Conservation (phyloP, 1,284 basidiomycete species). For the Boletus semigastroideus region DNA sequence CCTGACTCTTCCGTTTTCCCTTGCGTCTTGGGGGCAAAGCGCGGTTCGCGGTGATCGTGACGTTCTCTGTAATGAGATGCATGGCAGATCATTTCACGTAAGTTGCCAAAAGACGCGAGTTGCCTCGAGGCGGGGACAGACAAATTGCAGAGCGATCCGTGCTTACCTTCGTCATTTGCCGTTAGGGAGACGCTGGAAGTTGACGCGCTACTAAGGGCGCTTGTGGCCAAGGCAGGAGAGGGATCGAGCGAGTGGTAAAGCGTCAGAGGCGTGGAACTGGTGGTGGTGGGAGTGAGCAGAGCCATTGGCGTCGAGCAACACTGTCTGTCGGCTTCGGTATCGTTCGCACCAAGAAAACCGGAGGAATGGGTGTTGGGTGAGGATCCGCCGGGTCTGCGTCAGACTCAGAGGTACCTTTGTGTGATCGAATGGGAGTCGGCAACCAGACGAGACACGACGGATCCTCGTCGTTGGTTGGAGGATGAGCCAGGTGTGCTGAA, state of each 20-base stretch:
- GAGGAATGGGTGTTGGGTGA: constrained; percentile 29
- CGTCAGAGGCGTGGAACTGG: constrained; percentile 32
- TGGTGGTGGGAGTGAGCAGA: constrained; percentile 26
- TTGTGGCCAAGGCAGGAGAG: constrained; percentile 37
- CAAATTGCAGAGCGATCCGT: constrained; percentile 12
- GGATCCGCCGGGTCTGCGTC: constrained; percentile 54
- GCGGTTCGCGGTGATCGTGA: constrained; percentile 60
- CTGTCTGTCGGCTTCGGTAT: constrained; percentile 8
- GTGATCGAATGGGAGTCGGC: constrained; percentile 36
- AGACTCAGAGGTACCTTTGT: constrained; percentile 43
- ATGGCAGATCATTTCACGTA: constrained; percentile 36
- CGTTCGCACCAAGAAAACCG: constrained; percentile 6
- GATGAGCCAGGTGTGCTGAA: constrained; percentile 3
- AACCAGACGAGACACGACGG: constrained; percentile 48
- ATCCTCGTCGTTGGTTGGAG: constrained; percentile 31
- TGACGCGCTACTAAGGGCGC: constrained; percentile 41
- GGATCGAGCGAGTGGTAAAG: constrained; percentile 38
- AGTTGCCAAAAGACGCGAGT: constrained; percentile 30
- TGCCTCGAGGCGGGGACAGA: constrained; percentile 24
- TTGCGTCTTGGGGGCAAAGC: constrained; percentile 41
- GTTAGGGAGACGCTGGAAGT: constrained; percentile 53
- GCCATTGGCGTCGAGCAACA: constrained; percentile 16
- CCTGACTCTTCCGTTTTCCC: constrained; percentile 57
- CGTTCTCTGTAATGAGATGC: constrained; percentile 52
- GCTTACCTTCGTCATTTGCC: constrained; percentile 59